These are phyloP conservation scores for Graphilbum sp. DNA, from an alignment of 2,329 filamentous ascomycete genomes.

Conservation along the genomic window DNA sequence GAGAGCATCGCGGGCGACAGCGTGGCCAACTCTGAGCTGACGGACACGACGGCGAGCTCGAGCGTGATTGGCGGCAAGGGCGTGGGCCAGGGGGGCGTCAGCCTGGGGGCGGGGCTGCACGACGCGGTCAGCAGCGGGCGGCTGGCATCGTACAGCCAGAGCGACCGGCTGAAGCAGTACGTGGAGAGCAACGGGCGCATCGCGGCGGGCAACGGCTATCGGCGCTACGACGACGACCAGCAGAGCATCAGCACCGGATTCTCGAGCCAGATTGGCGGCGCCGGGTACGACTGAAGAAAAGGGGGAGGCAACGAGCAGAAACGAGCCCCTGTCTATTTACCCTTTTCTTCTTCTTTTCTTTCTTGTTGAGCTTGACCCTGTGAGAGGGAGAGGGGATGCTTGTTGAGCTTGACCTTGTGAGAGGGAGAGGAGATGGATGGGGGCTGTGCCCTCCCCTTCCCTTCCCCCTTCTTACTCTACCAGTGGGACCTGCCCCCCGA, in stretches of 20 bases:
- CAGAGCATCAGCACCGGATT: slow-evolving; percentile 94
- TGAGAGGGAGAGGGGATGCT: too few species aligned
- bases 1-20: slow-evolving; percentile 84
- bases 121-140: slow-evolving; percentile 51
- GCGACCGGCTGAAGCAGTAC: slow-evolving; percentile 85
- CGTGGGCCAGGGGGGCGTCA: slow-evolving; percentile 72
- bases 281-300: slow-evolving; percentile 31
- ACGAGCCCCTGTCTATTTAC: background rate
- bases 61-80: slow-evolving; percentile 64
- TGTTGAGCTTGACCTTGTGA: too few species aligned
- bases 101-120: slow-evolving; percentile 57
- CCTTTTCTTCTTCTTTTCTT: too few species aligned
- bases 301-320: background rate
- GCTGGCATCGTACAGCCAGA: slow-evolving; percentile 52
- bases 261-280: slow-evolving; percentile 72
- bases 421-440: too few species aligned
- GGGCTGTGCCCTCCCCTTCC: too few species aligned
- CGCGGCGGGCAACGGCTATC: slow-evolving; percentile 50
- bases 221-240: slow-evolving; percentile 75
- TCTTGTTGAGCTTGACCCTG: too few species aligned
- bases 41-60: slow-evolving; percentile 51
- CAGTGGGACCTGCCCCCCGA: too few species aligned
- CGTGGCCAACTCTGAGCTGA: slow-evolving; percentile 77
- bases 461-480: too few species aligned
- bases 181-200: slow-evolving; percentile 69